Evolutionary conservation across 2,329 filamentous ascomycete species (phyloP).

Genomic region (Colletotrichum spaethianum): DNA sequence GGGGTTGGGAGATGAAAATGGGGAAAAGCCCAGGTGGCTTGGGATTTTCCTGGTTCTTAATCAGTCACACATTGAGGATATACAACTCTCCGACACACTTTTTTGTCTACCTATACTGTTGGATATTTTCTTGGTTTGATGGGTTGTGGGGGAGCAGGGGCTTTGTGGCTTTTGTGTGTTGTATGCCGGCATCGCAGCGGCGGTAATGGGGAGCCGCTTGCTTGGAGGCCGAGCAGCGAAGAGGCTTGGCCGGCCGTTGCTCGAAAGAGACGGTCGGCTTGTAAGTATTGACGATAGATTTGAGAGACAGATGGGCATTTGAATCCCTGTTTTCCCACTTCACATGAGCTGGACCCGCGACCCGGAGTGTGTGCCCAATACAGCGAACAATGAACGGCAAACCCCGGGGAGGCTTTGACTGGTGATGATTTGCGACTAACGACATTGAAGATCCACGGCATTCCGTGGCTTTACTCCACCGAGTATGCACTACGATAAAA

Average conservation of each 20-base stretch:
- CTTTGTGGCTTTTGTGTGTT: slow-evolving; percentile 32
- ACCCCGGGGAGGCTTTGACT: background rate
- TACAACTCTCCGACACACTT: slow-evolving; percentile 32
- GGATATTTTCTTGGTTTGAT: slow-evolving; percentile 38
- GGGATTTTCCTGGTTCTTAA: slow-evolving; percentile 47
- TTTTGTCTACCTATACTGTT: slow-evolving; percentile 28
- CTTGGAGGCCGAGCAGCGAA: slow-evolving; percentile 17
- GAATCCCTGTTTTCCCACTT: slow-evolving; percentile 38
- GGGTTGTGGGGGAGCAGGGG: slow-evolving; percentile 26
- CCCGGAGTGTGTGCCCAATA: too few species aligned
- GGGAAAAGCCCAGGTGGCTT: slow-evolving; percentile 56
- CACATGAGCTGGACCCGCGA: too few species aligned
- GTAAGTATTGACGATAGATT: slow-evolving; percentile 39
- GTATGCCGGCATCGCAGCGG: slow-evolving; percentile 15
- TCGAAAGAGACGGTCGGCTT: slow-evolving; percentile 41
- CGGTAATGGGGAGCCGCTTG: slow-evolving; percentile 25
- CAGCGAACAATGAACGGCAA: background rate
- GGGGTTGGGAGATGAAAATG: slow-evolving; percentile 49
- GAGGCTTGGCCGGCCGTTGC: slow-evolving; percentile 27
- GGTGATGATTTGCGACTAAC: slow-evolving; percentile 5
- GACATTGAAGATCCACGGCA: slow-evolving; percentile 1
- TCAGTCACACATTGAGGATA: slow-evolving; percentile 38
- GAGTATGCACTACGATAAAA: background rate
- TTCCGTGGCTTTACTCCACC: slow-evolving; percentile 2
- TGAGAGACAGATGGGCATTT: slow-evolving; percentile 41